These are phyloP conservation scores for Sesbania bispinosa DNA, from an alignment of 306 rosid genomes.

Conservation along the genomic window DNA sequence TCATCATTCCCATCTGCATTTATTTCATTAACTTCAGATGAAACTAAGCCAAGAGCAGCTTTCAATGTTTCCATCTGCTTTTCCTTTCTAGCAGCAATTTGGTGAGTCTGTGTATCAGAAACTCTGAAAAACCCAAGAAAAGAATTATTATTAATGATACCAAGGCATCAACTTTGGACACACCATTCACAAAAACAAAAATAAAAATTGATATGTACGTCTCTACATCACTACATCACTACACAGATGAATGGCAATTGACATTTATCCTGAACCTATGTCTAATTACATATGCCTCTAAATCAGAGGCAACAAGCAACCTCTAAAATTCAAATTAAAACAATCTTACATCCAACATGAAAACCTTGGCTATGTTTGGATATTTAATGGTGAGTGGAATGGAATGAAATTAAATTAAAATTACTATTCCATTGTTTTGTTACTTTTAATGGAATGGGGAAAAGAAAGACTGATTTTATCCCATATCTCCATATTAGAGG, in stretches of 20 bases:
- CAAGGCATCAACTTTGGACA: background rate
- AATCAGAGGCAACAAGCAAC: background rate
- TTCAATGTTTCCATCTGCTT: conserved; percentile 86
- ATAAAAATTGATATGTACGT: background rate
- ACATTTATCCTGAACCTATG: background rate
- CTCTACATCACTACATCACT: background rate
- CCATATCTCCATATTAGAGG: background rate
- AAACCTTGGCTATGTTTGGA: background rate
- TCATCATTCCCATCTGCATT: conserved; percentile 63
- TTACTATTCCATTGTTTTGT: background rate
- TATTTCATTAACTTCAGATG: conserved; percentile 51
- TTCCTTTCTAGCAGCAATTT: conserved; percentile 96
- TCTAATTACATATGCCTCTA: background rate
- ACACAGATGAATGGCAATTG: background rate
- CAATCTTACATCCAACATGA: background rate
- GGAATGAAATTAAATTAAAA: background rate
- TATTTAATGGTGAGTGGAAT: background rate
- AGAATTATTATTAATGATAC: background rate
- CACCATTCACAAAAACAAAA: no score
- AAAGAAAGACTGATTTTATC: background rate
- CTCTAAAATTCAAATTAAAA: background rate
- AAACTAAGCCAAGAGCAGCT: conserved; percentile 70
- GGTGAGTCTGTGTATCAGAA: conserved; percentile 91
- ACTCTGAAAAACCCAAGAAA: conserved; percentile 41
- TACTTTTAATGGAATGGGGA: background rate